Conservation (phyloP, 2,329 filamentous ascomycete genomes). For the Meredithiella fracta region DNA sequence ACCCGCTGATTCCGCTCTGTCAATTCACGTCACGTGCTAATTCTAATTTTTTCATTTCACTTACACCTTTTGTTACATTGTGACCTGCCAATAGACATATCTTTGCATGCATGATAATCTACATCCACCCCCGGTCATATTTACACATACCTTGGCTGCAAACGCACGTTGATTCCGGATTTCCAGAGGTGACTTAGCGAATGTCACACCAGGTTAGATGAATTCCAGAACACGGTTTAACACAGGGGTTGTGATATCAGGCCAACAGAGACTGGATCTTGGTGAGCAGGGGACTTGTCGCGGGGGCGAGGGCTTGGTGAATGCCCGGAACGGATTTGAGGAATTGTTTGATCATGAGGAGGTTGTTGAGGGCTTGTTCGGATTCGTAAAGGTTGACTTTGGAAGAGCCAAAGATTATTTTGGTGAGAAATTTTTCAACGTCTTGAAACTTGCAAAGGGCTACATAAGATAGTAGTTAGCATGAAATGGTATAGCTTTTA, state of each 20-base stretch:
- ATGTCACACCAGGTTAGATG: constrained; percentile 69
- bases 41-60: neutral
- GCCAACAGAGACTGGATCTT: constrained; percentile 55
- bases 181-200: constrained; percentile 64
- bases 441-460: constrained; percentile 43
- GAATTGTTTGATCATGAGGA: constrained; percentile 76
- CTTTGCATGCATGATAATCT: neutral
- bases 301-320: constrained; percentile 49
- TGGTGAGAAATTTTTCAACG: constrained; percentile 43
- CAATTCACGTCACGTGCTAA: neutral
- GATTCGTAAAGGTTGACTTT: constrained; percentile 49
- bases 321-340: constrained; percentile 50
- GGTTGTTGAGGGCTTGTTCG: constrained; percentile 70
- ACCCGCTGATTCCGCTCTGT: constrained; percentile 61
- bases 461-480: neutral
- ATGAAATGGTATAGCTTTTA: constrained; percentile 3
- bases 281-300: constrained; percentile 45
- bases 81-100: neutral
- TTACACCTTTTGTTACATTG: neutral
- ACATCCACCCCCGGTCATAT: neutral
- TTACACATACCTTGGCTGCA: constrained; percentile 51
- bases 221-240: constrained; percentile 47
- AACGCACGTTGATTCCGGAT: constrained; percentile 80
- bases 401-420: constrained; percentile 63
- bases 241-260: constrained; percentile 43